Conservation (phyloP, 257 asterid species). For the Scutellaria baicalensis region DNA sequence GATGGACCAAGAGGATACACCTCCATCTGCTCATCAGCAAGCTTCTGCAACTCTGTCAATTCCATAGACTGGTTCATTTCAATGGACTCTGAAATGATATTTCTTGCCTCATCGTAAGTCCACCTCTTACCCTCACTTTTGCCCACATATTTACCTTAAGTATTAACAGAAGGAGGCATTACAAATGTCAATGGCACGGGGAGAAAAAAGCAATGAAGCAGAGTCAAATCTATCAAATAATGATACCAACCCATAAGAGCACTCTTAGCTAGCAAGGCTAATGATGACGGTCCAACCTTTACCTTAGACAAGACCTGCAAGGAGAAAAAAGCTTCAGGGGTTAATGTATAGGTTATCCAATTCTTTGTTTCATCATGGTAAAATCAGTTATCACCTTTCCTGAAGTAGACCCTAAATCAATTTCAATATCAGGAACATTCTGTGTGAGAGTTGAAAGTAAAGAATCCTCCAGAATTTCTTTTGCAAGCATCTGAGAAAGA, state of each 20-base stretch:
- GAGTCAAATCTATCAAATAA: not conserved
- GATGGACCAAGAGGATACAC: slow-evolving; percentile 87
- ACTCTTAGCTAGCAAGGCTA: slow-evolving; percentile 77
- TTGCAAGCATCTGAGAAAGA: slow-evolving; percentile 80
- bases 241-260: slow-evolving; percentile 77
- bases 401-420: slow-evolving; percentile 50
- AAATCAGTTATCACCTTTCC: slow-evolving; percentile 45
- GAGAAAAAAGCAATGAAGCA: not conserved
- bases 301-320: slow-evolving; percentile 81
- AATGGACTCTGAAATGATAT: slow-evolving; percentile 66
- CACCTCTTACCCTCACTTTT: slow-evolving; percentile 76
- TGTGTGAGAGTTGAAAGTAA: slow-evolving; percentile 67
- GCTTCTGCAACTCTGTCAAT: slow-evolving; percentile 58
- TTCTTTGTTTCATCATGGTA: slow-evolving; percentile 1
- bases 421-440: slow-evolving; percentile 51
- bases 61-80: slow-evolving; percentile 79
- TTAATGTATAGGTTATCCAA: not conserved
- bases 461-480: slow-evolving; percentile 69
- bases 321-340: slow-evolving; percentile 3
- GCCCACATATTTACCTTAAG: slow-evolving; percentile 69
- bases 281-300: slow-evolving; percentile 85
- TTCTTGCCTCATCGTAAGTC: slow-evolving; percentile 65
- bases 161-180: slow-evolving; percentile 7
- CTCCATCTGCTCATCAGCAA: slow-evolving; percentile 70
- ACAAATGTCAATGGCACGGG: not conserved